Evolutionary conservation across 2,329 filamentous ascomycete genomes (phyloP), one percentile per base, ranked within the genome.

Genomic region (Akanthomyces lecanii): DNA sequence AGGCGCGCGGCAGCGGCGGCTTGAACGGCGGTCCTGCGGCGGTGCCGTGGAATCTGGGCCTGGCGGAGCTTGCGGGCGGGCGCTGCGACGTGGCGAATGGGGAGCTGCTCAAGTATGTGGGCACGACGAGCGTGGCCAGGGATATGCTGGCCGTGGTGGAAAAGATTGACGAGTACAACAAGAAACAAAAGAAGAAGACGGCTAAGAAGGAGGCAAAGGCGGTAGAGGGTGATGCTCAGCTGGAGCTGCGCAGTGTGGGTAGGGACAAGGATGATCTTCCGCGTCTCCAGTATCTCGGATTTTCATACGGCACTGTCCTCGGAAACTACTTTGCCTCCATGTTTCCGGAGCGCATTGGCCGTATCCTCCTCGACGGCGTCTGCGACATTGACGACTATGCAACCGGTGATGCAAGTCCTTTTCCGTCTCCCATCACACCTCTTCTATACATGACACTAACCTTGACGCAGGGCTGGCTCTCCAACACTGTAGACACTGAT

Each of bases 111-210:
- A 57, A 62, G 2, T 77, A 72, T 65, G 68, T 76, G 47, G 70
- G 71, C 16, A 79, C 77, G 0, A 67, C 76, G 12, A 75, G 69
- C 33, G 77, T 79, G 2, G 78, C 74, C 1, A 66, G 78, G 18
- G 78, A 80, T 55, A 79, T 80, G 75, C 70, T 80, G 3, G 75
- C 75, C 64, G 78, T 80, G 38, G 68, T 78, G n/a, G 78, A 80
- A 63, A 72, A 72, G 62, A 66, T 77, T 23, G 74, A 76, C 16
- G 75, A 77, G 65, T 66, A 74, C 42, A 67, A 69, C 8, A 66
- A 66, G 16, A 66, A 61, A 16, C 28, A 56, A 10, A 59, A 62
- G n/a, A 54, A 36, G 28, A 52, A 63, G 25, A 11, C 42, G 7
- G n/a, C 18, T 42, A 16, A 28, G 33, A 52, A 52, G n/a, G 40